Conservation (phyloP, 768 basidiomycete species). For the Hebeloma cylindrosporum region DNA sequence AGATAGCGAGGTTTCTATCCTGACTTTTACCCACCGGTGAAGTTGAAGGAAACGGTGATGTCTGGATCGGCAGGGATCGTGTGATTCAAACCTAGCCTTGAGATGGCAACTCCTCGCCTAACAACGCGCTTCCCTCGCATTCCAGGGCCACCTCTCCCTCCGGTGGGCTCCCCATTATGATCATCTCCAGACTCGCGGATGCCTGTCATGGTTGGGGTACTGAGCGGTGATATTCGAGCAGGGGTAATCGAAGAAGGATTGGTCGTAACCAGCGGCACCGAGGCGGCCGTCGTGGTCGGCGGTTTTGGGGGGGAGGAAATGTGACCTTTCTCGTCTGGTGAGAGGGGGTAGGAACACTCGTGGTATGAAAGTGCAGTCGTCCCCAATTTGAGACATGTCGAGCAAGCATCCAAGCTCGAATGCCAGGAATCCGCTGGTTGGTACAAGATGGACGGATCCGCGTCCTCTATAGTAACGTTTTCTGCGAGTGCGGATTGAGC, state of each 20-base stretch:
- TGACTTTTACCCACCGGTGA: slow-evolving; percentile 36
- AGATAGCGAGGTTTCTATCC: background rate
- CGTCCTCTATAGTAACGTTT: slow-evolving; percentile 41
- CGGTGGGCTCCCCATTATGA: no score
- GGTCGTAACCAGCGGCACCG: no score
- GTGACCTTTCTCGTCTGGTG: no score
- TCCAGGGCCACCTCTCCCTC: background rate
- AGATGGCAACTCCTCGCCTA: background rate
- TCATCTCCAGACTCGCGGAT: no score
- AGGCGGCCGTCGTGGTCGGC: no score
- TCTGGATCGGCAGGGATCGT: slow-evolving; percentile 31
- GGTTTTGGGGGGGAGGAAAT: no score
- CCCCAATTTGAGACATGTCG: slow-evolving; percentile 31
- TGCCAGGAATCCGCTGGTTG: slow-evolving; percentile 37
- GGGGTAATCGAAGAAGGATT: no score
- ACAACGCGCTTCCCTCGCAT: background rate
- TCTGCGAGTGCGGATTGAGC: slow-evolving; percentile 15
- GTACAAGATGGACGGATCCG: slow-evolving; percentile 39
- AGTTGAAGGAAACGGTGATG: slow-evolving; percentile 41
- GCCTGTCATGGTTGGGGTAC: no score
- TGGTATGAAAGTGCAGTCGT: slow-evolving; percentile 34
- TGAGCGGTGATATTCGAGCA: no score
- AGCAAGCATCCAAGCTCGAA: slow-evolving; percentile 29
- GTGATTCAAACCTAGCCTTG: slow-evolving; percentile 1
- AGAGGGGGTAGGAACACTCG: slow-evolving; percentile 23